Evolutionary conservation across 257 asterid genomes (phyloP), one percentile per base, ranked within the genome.

Genomic region (Parsonsia alboflavescens): DNA sequence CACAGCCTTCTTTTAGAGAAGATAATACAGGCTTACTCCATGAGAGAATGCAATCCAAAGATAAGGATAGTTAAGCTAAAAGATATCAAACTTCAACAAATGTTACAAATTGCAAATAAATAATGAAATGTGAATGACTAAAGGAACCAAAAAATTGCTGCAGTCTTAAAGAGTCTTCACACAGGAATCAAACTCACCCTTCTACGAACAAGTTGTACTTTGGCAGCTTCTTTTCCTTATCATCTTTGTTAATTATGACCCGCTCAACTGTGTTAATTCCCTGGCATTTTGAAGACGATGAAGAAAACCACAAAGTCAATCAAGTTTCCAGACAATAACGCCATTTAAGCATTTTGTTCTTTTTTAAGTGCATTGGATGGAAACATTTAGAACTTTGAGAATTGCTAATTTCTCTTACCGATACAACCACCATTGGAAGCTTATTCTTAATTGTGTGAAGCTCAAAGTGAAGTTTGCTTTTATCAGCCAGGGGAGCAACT

Each of bases 251-350:
- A 70, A 93, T 88, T 72, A 93, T 89, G 70, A 86, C 97, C 54
- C 97, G 96, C 75, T 90, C 97, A 75, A 92, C 91, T n/a, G 94
- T 77, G 63, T 68, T 76, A 73, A 94, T 89, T 72, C 98, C 98
- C 98, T 94, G 88, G 58, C 79, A 65, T 70, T 48, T 66, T 82
- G 78, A 15, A 76, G 46, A 46, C 33, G 45, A 66, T 13, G 19
- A 73, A 49, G 33, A n/a, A 57, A 54, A 36, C 46, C 21, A 44
- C 36, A 65, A 77, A 74, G 48, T 59, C 46, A 52, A 7, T 42
- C 22, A 41, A 57, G 44, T 63, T 73, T 45, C 42, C 44, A 10
- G 59, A n/a, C 36, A 10, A 65, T 17, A 17, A n/a, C 22, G 69
- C 19, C 15, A 63, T 36, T 5, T 12, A 7, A 12, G 41, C 44